A percentile compares a stretch with the other conserved stretches of the same genome.
Conservation (phyloP, 139 green algal species). For the Zygnema circumcarinatum region DNA sequence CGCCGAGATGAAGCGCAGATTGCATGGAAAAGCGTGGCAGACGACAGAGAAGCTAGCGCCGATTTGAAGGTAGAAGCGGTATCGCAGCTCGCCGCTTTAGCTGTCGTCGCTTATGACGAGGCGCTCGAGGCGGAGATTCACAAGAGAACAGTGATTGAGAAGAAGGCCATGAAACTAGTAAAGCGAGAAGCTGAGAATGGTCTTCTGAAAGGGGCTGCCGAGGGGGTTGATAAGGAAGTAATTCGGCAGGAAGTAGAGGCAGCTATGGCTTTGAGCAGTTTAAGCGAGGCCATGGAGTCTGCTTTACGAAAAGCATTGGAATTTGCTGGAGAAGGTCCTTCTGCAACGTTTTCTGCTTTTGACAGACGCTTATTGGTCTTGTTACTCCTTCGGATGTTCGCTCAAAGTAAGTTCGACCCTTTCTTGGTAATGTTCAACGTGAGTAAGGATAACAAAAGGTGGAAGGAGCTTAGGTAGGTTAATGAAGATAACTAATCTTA, state of each 20-base stretch:
- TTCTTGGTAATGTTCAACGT: no score
- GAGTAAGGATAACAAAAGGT: not conserved
- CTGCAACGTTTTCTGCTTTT: not conserved
- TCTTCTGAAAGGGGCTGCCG: not conserved
- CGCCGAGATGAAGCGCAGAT: not conserved
- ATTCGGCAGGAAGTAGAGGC: not conserved
- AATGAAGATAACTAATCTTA: no score
- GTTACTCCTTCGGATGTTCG: not conserved
- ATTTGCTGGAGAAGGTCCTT: not conserved
- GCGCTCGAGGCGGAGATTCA: not conserved
- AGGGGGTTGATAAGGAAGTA: not conserved
- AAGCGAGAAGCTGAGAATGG: not conserved
- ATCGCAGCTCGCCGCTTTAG: not conserved
- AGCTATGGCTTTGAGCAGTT: not conserved
- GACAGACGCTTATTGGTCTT: not conserved
- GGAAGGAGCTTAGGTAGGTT: no score
- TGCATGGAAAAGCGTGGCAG: not conserved
- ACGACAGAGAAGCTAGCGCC: not conserved
- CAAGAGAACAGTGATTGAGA: not conserved
- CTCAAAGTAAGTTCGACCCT: not conserved
- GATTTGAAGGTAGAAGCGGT: not conserved
- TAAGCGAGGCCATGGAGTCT: not conserved
- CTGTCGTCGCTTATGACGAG: not conserved
- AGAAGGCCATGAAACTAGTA: not conserved
- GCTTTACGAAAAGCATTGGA: not conserved